Conservation (phyloP, 768 basidiomycete species). For the Myochromella boudieri region DNA sequence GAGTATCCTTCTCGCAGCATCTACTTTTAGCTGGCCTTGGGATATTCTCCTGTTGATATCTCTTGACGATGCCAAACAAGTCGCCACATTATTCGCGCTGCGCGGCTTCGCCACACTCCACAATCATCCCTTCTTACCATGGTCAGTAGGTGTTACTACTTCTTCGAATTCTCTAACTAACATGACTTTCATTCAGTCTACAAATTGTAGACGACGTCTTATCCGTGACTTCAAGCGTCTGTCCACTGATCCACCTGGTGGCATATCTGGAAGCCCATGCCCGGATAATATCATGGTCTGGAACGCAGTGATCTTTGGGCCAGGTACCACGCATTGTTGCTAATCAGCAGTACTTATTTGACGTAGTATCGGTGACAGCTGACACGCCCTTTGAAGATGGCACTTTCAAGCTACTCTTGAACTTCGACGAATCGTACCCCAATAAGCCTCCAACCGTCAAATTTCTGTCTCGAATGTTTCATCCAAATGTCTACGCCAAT, state of each 20-base stretch:
- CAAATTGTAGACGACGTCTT: constrained; percentile 90
- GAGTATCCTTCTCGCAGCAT: too few relatives aligned
- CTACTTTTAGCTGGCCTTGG: too few relatives aligned
- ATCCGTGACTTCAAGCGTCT: constrained; percentile 98
- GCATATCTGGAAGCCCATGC: constrained; percentile 95
- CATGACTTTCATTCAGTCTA: constrained; percentile 80
- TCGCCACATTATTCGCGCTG: too few relatives aligned
- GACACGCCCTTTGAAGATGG: constrained; percentile 99
- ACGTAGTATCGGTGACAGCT: constrained; percentile 44
- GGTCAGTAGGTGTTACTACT: neutral
- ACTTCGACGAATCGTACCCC: constrained; percentile 97
- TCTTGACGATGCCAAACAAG: neutral
- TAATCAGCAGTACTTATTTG: neutral
- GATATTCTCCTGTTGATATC: too few relatives aligned
- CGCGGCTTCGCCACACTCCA: too few relatives aligned
- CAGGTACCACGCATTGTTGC: constrained; percentile 52
- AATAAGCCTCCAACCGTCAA: constrained; percentile 98
- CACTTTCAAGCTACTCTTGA: constrained; percentile 94
- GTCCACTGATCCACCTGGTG: constrained; percentile 91
- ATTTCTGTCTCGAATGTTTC: constrained; percentile 97
- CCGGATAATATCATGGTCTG: constrained; percentile 99
- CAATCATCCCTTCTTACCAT: constrained; percentile 1
- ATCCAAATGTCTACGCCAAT: constrained; percentile 98
- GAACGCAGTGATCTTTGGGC: constrained; percentile 99
- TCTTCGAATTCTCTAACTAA: too few relatives aligned